Conservation (phyloP, 2,329 filamentous ascomycete species). For the Diplodia sapinea region DNA sequence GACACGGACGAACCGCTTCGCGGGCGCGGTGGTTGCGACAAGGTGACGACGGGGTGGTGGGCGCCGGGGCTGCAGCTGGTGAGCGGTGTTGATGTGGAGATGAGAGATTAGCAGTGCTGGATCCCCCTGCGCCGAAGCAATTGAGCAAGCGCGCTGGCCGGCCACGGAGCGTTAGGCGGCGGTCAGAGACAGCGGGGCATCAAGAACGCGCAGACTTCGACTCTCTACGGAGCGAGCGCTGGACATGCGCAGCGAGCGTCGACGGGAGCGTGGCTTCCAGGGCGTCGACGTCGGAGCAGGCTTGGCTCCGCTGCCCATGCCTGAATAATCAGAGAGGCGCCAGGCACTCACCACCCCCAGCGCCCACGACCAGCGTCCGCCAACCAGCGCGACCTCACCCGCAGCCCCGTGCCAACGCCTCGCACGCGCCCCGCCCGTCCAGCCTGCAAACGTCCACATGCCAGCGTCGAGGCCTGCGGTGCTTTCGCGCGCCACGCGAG, state of each 20-base stretch:
- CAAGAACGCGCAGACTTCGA: slow-evolving; percentile 22
- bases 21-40: slow-evolving; percentile 52
- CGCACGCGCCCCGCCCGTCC: neutral
- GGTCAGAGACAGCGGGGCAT: slow-evolving; percentile 36
- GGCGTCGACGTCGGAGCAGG: slow-evolving; percentile 24
- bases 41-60: slow-evolving; percentile 46
- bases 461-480: neutral
- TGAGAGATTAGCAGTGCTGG: slow-evolving; percentile 30
- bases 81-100: slow-evolving; percentile 30
- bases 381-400: neutral
- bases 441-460: neutral
- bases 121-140: slow-evolving; percentile 34
- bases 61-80: slow-evolving; percentile 25
- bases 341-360: neutral
- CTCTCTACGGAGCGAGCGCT: slow-evolving; percentile 17
- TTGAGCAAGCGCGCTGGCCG: slow-evolving; percentile 39
- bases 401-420: slow-evolving; percentile 9
- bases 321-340: slow-evolving; percentile 23
- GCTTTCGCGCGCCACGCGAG: slow-evolving; percentile 13
- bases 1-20: slow-evolving; percentile 53
- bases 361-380: neutral
- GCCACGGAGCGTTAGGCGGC: slow-evolving; percentile 37
- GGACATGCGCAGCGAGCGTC: slow-evolving; percentile 12
- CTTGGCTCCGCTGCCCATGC: slow-evolving; percentile 18
- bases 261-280: slow-evolving; percentile 15